phyloP scores from a whole-genome alignment of 306 rosid species.

The Quercus gilva region DNA sequence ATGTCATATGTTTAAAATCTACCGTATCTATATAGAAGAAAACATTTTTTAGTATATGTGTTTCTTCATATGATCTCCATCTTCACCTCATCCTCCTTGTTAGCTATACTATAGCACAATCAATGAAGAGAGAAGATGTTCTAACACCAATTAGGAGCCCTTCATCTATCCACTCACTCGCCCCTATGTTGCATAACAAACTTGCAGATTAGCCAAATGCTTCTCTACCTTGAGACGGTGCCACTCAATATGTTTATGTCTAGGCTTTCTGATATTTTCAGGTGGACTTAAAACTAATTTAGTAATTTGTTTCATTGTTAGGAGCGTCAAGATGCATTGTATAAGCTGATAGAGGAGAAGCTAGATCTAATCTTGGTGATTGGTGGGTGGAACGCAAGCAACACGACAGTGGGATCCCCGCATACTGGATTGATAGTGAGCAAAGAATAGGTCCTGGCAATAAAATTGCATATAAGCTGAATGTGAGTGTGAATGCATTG shows the following conservation, averaged over 20 bases:
- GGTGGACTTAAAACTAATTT: neutral
- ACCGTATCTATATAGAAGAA: too few species aligned
- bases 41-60: too few species aligned
- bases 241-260: neutral
- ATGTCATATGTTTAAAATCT: too few species aligned
- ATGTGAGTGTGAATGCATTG: slow-evolving; percentile 46
- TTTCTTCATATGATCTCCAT: neutral
- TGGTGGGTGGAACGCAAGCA: slow-evolving; percentile 99
- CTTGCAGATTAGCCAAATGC: neutral
- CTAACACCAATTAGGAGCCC: neutral
- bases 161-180: neutral
- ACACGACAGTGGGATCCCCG: slow-evolving; percentile 83
- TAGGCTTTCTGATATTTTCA: neutral
- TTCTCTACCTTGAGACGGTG: neutral
- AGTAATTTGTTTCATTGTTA: slow-evolving; percentile 24
- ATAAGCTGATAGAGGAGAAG: slow-evolving; percentile 78
- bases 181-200: neutral
- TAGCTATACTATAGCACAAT: too few species aligned
- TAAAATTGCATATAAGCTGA: slow-evolving; percentile 74
- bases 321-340: slow-evolving; percentile 99
- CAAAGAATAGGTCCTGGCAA: slow-evolving; percentile 95
- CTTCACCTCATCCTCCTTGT: neutral
- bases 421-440: slow-evolving; percentile 90
- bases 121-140: neutral
- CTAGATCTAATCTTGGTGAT: slow-evolving; percentile 81